Evolutionary conservation across 2,329 filamentous ascomycete species (phyloP).

Genomic region (Penicillium sp.): DNA sequence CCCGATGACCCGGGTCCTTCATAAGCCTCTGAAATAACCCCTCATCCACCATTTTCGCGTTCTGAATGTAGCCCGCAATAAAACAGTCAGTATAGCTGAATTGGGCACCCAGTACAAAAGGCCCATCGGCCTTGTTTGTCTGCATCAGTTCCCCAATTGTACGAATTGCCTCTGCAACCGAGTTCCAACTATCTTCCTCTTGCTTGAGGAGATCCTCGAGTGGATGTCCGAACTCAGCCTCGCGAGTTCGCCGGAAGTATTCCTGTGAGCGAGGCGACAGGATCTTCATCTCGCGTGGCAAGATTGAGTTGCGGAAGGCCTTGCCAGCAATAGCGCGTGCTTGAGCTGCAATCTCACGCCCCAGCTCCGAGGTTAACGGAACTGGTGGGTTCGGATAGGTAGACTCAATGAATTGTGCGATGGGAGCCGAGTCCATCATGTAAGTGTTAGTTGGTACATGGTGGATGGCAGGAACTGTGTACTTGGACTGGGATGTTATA

Average conservation of each 20-base stretch:
- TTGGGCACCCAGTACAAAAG: slow-evolving; percentile 41
- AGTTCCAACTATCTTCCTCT: slow-evolving; percentile 7
- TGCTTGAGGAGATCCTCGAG: slow-evolving; percentile 41
- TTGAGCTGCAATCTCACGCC: slow-evolving; percentile 35
- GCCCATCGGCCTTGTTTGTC: slow-evolving; percentile 38
- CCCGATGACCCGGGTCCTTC: slow-evolving; percentile 16
- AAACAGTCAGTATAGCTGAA: slow-evolving; percentile 46
- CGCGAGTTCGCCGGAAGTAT: slow-evolving; percentile 44
- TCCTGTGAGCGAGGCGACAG: slow-evolving; percentile 39
- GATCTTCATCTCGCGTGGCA: slow-evolving; percentile 42
- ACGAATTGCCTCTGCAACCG: slow-evolving; percentile 24
- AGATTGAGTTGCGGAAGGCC: slow-evolving; percentile 33
- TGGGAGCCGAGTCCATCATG: slow-evolving; percentile 45
- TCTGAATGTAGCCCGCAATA: slow-evolving; percentile 40
- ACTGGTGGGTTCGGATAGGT: slow-evolving; percentile 42
- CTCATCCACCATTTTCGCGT: slow-evolving; percentile 35
- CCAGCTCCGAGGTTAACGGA: slow-evolving; percentile 38
- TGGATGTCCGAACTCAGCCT: slow-evolving; percentile 35
- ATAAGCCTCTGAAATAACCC: slow-evolving; percentile 30
- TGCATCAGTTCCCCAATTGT: slow-evolving; percentile 36
- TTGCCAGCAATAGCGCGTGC: slow-evolving; percentile 32
- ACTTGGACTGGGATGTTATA: slow-evolving; percentile 29
- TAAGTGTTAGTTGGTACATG: slow-evolving; percentile 43
- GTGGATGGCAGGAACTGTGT: slow-evolving; percentile 47
- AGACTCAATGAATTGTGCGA: slow-evolving; percentile 45